phyloP scores from a whole-genome alignment of 2,329 filamentous ascomycete genomes.

The Teratosphaeriaceae sp. region DNA sequence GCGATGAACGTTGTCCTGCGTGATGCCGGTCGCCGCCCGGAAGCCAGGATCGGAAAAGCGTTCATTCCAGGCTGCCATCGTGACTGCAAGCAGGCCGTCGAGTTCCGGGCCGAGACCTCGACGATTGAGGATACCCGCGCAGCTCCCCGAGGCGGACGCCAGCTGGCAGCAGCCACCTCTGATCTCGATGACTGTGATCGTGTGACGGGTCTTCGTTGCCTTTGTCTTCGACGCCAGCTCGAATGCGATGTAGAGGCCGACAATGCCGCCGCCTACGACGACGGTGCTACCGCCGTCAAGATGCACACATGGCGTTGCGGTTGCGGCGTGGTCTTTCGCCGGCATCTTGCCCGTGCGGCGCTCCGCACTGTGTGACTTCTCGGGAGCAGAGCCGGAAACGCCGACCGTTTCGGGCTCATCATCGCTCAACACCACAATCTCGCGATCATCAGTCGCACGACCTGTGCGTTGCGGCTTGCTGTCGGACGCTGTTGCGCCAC shows the following conservation, averaged over 20 bases:
- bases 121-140: slow-evolving; percentile 14
- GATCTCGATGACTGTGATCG: slow-evolving; percentile 21
- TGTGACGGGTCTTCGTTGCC: slow-evolving; percentile 7
- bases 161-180: slow-evolving; percentile 9
- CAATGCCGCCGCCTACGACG: slow-evolving; percentile 20
- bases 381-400: no score
- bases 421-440: no score
- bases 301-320: not conserved
- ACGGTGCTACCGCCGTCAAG: slow-evolving; percentile 8
- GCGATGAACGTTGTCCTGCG: not conserved
- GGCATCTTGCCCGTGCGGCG: no score
- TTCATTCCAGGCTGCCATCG: slow-evolving; percentile 11
- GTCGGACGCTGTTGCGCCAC: no score
- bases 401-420: no score
- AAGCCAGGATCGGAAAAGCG: slow-evolving; percentile 2
- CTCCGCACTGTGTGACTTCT: no score
- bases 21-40: not conserved
- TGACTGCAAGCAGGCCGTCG: slow-evolving; percentile 5
- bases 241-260: slow-evolving; percentile 19
- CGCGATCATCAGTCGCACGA: no score
- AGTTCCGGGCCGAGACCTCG: slow-evolving; percentile 8
- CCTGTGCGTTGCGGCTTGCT: no score
- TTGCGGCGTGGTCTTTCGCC: not conserved
- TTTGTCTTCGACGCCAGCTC: slow-evolving; percentile 15
- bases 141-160: slow-evolving; percentile 16